Evolutionary conservation across 2,329 filamentous ascomycete genomes (phyloP).

Genomic region (Neodidymelliopsis sp.): DNA sequence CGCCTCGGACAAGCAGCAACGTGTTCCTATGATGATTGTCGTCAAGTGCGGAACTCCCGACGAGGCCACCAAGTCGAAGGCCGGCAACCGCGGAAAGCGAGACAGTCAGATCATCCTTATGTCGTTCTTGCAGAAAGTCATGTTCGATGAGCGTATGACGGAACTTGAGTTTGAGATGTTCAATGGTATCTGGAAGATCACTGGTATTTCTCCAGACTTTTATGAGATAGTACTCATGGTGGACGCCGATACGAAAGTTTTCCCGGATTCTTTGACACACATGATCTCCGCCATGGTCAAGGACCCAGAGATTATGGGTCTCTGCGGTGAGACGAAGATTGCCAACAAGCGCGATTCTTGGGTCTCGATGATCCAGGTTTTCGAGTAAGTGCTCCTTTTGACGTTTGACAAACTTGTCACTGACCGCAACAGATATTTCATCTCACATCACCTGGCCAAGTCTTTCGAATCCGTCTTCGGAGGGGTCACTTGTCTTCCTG

Average conservation of each 20-base stretch:
- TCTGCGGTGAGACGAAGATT: constrained; percentile 99
- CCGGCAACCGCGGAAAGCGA: constrained; percentile 96
- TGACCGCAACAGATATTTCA: constrained; percentile 73
- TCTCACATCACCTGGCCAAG: constrained; percentile 96
- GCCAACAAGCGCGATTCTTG: constrained; percentile 95
- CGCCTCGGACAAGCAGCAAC: constrained; percentile 86
- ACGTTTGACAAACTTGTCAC: constrained; percentile 32
- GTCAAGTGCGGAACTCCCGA: constrained; percentile 96
- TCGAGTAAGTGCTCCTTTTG: constrained; percentile 67
- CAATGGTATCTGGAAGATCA: constrained; percentile 98
- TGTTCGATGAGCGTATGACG: constrained; percentile 99
- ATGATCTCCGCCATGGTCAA: constrained; percentile 99
- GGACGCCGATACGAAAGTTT: constrained; percentile 98
- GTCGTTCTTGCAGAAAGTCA: constrained; percentile 99
- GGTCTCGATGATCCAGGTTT: constrained; percentile 98
- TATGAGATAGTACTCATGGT: constrained; percentile 99
- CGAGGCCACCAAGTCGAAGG: constrained; percentile 81
- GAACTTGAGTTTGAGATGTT: constrained; percentile 99
- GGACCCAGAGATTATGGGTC: constrained; percentile 98
- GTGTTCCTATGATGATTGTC: constrained; percentile 95
- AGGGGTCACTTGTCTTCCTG: constrained; percentile 97
- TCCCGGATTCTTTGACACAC: constrained; percentile 96
- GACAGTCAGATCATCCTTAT: constrained; percentile 99
- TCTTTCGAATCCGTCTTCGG: constrained; percentile 98
- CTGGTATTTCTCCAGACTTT: constrained; percentile 96